Evolutionary conservation across 1,139 yeast genomes (phyloP), one percentile per base, ranked within the genome.

Genomic region (Saccharomyces hybrid): DNA sequence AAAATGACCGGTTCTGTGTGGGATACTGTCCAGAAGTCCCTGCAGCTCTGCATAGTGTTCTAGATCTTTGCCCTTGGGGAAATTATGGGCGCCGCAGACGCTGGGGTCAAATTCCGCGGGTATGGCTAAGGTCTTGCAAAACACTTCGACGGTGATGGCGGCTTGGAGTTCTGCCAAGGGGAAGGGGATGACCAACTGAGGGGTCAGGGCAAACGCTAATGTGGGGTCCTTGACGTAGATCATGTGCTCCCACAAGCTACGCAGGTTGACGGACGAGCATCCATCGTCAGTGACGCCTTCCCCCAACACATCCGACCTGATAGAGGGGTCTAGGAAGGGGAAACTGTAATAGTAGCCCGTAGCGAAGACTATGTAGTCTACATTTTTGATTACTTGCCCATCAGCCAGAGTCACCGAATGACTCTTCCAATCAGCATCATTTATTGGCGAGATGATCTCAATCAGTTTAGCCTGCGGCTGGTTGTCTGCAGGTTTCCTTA

Each of bases 151-250:
- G 38, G 82, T 69, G 62, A 80, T 75, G 5, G 80, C 74, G 1
- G 80, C 84, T 62, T 83, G 88, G 11, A 80, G 68, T 62, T 84
- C 88, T 2, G 84, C 75, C 2, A 78, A 64, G 50, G 85, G 79
- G 59, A 84, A 79, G 1, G 88, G 87, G 14, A 83, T 73, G 14
- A 81, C 78, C 57, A 75, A 73, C 56, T 79, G 73, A 11, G 82
- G 79, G 53, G 80, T 69, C 2, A 82, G 79, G 28, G 80, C 71
- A 48, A 83, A 71, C 1, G 80, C 82, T 55, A 84, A 63, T 2
- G 84, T 76, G 2, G 86, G 85, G 61, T 81, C 84, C 48, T 76
- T 72, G 47, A 73, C 74, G 61, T 78, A 78, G 49, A 83, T 66
- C 1, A 79, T 65, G 51, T 83, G 88, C 57, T 75, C 72, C 73